These are phyloP conservation scores for Cinnamomum micranthum DNA, from an alignment of 164 flowering plant genomes.

Conservation along the genomic window DNA sequence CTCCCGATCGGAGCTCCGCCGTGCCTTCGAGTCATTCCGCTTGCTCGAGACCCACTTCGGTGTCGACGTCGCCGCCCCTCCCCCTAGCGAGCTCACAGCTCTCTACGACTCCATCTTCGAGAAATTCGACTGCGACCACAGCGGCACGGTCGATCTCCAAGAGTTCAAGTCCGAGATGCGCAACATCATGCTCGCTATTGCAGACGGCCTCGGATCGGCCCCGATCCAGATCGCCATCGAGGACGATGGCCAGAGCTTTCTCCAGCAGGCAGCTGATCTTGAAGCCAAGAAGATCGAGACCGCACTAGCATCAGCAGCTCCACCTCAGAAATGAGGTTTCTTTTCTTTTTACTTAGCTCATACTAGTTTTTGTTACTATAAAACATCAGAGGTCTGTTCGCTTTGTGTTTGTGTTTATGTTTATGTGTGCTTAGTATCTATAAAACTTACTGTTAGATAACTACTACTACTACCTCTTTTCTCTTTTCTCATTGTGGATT, in stretches of 20 bases:
- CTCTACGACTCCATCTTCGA: slow-evolving; percentile 56
- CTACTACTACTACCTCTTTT: too few relatives aligned
- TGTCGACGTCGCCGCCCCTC: slow-evolving; percentile 22
- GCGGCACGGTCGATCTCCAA: slow-evolving; percentile 60
- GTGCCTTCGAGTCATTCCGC: slow-evolving; percentile 65
- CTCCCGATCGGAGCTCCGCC: slow-evolving; percentile 65
- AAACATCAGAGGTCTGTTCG: too few relatives aligned
- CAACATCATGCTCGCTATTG: slow-evolving; percentile 81
- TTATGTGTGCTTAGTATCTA: too few relatives aligned
- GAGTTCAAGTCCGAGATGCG: slow-evolving; percentile 76
- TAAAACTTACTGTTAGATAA: too few relatives aligned
- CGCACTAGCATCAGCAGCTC: background rate
- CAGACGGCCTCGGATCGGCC: slow-evolving; percentile 68
- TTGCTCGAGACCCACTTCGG: slow-evolving; percentile 48
- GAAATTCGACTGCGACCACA: slow-evolving; percentile 22
- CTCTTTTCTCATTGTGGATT: too few relatives aligned
- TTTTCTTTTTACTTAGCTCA: too few relatives aligned
- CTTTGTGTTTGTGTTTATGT: too few relatives aligned
- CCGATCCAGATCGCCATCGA: slow-evolving; percentile 26
- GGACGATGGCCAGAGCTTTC: slow-evolving; percentile 48
- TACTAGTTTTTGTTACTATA: too few relatives aligned
- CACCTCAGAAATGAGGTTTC: too few relatives aligned
- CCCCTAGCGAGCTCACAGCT: slow-evolving; percentile 61
- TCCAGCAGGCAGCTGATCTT: slow-evolving; percentile 70
- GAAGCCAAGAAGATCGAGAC: slow-evolving; percentile 33